Evolutionary conservation across 257 asterid species (phyloP).

Genomic region (Pogostemon cablin): DNA sequence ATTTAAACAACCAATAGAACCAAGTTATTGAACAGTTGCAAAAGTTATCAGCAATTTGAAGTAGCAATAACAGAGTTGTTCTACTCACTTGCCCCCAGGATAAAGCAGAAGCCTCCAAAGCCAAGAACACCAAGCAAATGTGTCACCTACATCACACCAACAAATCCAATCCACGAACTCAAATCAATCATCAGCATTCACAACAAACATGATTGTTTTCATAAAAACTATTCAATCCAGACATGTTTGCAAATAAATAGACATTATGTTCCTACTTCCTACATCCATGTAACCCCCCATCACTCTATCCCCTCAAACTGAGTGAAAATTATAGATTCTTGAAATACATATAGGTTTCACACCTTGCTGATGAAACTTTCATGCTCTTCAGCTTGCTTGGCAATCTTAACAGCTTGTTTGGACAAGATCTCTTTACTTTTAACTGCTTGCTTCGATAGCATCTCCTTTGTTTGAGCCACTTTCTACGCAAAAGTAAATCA

Average conservation of each 20-base stretch:
- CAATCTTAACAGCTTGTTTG: constrained; percentile 58
- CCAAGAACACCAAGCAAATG: constrained; percentile 95
- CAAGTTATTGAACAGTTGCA: constrained; percentile 25
- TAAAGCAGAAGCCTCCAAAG: constrained; percentile 93
- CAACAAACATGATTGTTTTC: background rate
- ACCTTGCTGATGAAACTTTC: constrained; percentile 90
- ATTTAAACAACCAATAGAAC: constrained; percentile 26
- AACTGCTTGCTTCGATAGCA: constrained; percentile 54
- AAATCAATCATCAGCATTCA: constrained; percentile 4
- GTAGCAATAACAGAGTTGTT: background rate
- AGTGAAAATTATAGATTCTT: background rate
- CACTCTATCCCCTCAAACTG: background rate
- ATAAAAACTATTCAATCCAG: background rate
- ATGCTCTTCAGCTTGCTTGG: constrained; percentile 95
- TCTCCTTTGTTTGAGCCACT: constrained; percentile 87
- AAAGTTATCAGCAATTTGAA: constrained; percentile 10
- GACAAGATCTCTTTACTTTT: constrained; percentile 71
- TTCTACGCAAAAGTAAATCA: constrained; percentile 49
- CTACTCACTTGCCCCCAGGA: constrained; percentile 93
- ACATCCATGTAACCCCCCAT: background rate
- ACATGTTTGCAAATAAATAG: background rate
- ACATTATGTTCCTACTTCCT: background rate
- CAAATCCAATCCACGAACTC: constrained; percentile 27
- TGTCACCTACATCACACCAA: constrained; percentile 63
- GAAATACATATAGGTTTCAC: background rate